Percentiles rank a stretch among this genome's conserved stretches.
Evolutionary conservation across 1,139 yeast species (phyloP).

Genomic region (Geotrichum fermentans): DNA sequence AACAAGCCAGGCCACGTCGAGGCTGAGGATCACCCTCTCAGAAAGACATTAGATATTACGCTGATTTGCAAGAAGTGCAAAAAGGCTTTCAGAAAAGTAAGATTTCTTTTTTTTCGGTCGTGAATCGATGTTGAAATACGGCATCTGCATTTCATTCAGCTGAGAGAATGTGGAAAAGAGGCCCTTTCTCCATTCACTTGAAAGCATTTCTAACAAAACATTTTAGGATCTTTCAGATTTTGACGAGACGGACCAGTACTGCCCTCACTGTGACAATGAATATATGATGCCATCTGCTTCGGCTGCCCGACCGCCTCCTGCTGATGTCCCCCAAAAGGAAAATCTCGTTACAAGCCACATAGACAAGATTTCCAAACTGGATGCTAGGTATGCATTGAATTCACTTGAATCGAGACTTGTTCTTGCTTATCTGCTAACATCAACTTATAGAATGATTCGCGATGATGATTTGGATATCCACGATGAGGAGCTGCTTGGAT

Average conservation of each 20-base stretch:
- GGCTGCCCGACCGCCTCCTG: conserved; percentile 19
- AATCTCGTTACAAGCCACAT: conserved; percentile 13
- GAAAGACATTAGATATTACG: conserved; percentile 37
- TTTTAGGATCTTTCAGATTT: conserved; percentile 34
- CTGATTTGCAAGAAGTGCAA: conserved; percentile 39
- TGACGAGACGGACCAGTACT: conserved; percentile 39
- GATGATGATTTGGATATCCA: conserved; percentile 31
- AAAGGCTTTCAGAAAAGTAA: conserved; percentile 38
- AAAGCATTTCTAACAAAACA: not conserved
- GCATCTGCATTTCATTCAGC: too few species aligned
- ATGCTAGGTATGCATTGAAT: conserved; percentile 29
- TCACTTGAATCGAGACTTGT: not conserved
- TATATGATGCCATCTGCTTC: conserved; percentile 33
- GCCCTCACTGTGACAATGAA: conserved; percentile 40
- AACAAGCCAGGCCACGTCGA: conserved; percentile 34
- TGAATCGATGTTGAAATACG: too few species aligned
- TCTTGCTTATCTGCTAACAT: not conserved
- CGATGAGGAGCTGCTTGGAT: conserved; percentile 34
- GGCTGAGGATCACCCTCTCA: conserved; percentile 34
- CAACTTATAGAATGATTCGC: conserved; percentile 33
- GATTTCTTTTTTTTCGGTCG: conserved; percentile 9
- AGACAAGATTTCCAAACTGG: conserved; percentile 22
- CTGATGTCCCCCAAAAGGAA: conserved; percentile 23
- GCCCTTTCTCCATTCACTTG: not conserved
- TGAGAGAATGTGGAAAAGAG: too few species aligned